These are phyloP conservation scores for Holtermannia corniformis DNA, from an alignment of 768 basidiomycete genomes.

Conservation along the genomic window DNA sequence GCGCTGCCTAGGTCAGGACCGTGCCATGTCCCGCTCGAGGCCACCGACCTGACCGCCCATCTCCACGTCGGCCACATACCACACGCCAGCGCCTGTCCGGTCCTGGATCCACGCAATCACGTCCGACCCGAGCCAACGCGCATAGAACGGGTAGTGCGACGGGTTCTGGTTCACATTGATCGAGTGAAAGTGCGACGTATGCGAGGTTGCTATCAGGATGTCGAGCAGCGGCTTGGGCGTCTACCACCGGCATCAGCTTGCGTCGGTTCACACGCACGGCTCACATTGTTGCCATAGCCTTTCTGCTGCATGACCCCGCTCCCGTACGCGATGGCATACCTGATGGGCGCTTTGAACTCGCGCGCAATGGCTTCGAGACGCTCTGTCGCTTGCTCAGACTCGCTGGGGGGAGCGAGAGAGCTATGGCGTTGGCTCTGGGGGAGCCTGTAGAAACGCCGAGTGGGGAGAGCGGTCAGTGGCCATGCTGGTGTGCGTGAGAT, in stretches of 20 bases:
- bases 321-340: conserved; percentile 96
- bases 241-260: conserved; percentile 20
- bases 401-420: too few relatives aligned
- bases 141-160: conserved; percentile 78
- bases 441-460: too few relatives aligned
- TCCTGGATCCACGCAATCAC: conserved; percentile 72
- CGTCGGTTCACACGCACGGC: conserved; percentile 20
- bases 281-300: conserved; percentile 49
- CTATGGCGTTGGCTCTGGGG: too few relatives aligned
- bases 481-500: too few relatives aligned
- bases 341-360: conserved; percentile 73
- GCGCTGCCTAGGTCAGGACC: conserved; percentile 48
- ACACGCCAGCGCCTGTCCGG: conserved; percentile 61
- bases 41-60: conserved; percentile 71
- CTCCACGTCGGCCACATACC: conserved; percentile 89
- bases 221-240: conserved; percentile 57
- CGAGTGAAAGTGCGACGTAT: conserved; percentile 84
- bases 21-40: background rate
- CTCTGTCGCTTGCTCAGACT: background rate
- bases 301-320: conserved; percentile 91
- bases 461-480: too few relatives aligned
- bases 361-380: background rate
- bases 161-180: conserved; percentile 91
- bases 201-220: conserved; percentile 92
- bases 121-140: conserved; percentile 70